Evolutionary conservation across 129 eudicot genomes (phyloP).

Genomic region (Lactuca saligna): DNA sequence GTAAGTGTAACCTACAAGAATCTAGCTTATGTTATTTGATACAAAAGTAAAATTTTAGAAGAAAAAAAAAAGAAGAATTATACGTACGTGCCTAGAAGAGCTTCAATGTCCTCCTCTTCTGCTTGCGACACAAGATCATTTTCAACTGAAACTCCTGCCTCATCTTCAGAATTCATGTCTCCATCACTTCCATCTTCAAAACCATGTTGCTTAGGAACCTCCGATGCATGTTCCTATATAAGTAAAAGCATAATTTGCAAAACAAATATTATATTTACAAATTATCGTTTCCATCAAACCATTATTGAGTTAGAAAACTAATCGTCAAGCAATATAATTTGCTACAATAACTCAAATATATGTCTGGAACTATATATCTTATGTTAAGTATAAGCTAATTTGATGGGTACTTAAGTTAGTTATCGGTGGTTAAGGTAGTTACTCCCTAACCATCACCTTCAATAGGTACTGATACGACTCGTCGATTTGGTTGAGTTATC

Average conservation of each 20-base stretch:
- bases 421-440: no score
- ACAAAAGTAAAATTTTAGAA: background rate
- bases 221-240: constrained; percentile 69
- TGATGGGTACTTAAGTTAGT: no score
- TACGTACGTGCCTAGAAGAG: constrained; percentile 92
- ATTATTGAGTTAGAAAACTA: no score
- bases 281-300: no score
- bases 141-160: constrained; percentile 62
- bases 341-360: background rate
- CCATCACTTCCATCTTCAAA: constrained; percentile 49
- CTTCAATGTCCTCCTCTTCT: constrained; percentile 96
- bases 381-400: no score
- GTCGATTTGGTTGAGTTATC: no score
- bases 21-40: constrained; percentile 3
- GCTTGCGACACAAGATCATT: constrained; percentile 92
- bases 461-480: no score
- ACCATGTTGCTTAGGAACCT: constrained; percentile 45
- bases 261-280: background rate
- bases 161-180: constrained; percentile 46
- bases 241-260: constrained; percentile 19
- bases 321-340: no score
- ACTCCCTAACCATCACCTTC: no score
- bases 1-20: background rate
- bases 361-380: background rate
- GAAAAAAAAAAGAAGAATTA: constrained; percentile 2